Base-by-base conservation (phyloP, 1,284 basidiomycete genomes). In the Schizopora paradoxa region DNA sequence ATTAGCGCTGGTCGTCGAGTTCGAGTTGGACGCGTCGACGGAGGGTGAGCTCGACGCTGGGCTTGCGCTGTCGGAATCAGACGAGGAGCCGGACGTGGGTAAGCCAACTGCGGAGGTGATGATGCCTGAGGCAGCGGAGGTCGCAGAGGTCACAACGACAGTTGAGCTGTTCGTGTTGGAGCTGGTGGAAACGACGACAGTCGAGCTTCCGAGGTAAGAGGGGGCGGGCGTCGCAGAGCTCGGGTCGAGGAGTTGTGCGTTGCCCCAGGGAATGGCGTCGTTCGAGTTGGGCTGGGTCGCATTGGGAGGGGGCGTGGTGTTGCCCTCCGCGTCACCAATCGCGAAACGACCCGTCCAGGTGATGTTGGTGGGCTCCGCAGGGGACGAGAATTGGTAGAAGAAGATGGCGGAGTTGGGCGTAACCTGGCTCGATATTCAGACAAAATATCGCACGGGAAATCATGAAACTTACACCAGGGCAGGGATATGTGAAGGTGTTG, bases 261-360 rank as follows among this genome's bases (percentile, higher is more conserved):
- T 66, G 34, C 89, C 89, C 84, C 85, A 92, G 0, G 78, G 72
- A 40, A 90, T 80, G 4, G 61, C 28, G 4, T 59, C 53, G 21
- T 72, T 38, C 6, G 60, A 74, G 51, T 71, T 65, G 2, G 80
- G 78, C 58, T 88, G 78, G 4, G 61, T 74, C 2, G 65, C 41
- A 43, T 82, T 70, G 6, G 74, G 51, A 0, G 85, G 72, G n/a
- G 76, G 52, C 1, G 70, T 72, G 26, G 71, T 66, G 4, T 63
- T 54, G 4, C 81, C 82, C 26, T 64, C 56, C 2, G 72, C 43
- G 31, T 72, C 73, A 1, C 84, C 79, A 58, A 92, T 88, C 32
- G 83, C 70, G 71, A 91, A 93, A 31, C 90, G 82, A 6, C 77
- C 81, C 1, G 89, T 89, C 88, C 90, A 93, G 14, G 70, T 68